Percentiles rank a stretch among this genome's conserved stretches.
Evolutionary conservation across 2,329 filamentous ascomycete species (phyloP).

Genomic region (Epichloe gansuensis): DNA sequence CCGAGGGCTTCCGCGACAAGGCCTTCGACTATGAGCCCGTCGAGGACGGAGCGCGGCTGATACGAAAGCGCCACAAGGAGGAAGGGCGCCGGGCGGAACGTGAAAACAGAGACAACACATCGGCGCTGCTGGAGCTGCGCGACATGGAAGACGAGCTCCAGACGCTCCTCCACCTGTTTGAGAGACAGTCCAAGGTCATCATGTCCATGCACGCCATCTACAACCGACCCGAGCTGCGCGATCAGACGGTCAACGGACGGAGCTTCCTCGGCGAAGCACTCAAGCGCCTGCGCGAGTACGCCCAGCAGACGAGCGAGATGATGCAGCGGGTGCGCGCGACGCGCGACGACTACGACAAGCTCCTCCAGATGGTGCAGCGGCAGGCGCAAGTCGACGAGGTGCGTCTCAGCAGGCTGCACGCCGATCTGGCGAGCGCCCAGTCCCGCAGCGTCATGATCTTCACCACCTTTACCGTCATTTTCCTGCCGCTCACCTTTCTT

Average conservation of each 20-base stretch:
- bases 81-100: conserved; percentile 35
- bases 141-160: conserved; percentile 53
- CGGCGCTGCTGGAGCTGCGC: conserved; percentile 47
- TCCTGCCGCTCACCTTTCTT: conserved; percentile 55
- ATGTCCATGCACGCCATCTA: conserved; percentile 34
- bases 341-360: conserved; percentile 50
- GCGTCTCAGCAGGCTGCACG: conserved; percentile 48
- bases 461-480: conserved; percentile 51
- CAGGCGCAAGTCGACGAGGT: conserved; percentile 57
- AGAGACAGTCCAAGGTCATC: conserved; percentile 41
- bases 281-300: conserved; percentile 41
- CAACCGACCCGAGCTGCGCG: conserved; percentile 26
- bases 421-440: conserved; percentile 49
- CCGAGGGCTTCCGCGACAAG: conserved; percentile 40
- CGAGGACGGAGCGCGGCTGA: conserved; percentile 28
- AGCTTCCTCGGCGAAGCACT: conserved; percentile 41
- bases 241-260: conserved; percentile 32
- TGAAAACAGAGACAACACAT: conserved; percentile 51
- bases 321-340: conserved; percentile 43
- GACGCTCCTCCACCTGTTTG: conserved; percentile 44
- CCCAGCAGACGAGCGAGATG: conserved; percentile 43
- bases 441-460: conserved; percentile 55
- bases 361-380: conserved; percentile 55
- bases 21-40: conserved; percentile 26
- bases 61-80: conserved; percentile 26